Conservation (phyloP, 345 rosid species). For the Populus ilicifolia region DNA sequence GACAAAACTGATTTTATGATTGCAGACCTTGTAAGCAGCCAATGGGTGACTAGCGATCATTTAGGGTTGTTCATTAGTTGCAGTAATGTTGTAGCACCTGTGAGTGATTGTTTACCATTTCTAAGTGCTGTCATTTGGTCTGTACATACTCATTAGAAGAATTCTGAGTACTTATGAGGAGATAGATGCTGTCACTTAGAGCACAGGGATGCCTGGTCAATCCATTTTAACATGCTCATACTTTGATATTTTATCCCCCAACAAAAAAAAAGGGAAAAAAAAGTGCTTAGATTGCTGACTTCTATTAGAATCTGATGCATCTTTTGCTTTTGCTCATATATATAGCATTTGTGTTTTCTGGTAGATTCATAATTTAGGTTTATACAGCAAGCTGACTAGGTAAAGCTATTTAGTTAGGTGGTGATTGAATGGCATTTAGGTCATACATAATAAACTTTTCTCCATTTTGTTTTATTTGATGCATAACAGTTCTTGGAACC, state of each 20-base stretch:
- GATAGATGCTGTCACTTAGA: neutral
- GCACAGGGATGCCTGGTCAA: neutral
- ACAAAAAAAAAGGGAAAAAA: neutral
- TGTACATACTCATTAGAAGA: neutral
- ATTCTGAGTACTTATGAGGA: neutral
- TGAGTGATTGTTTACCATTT: neutral
- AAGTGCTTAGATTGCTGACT: neutral
- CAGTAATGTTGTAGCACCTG: neutral
- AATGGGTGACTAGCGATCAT: neutral
- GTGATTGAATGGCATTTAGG: neutral
- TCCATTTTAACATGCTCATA: neutral
- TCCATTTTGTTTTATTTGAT: neutral
- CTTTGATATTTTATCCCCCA: neutral
- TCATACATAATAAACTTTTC: neutral
- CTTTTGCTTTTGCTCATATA: neutral
- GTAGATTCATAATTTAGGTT: neutral
- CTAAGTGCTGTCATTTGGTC: neutral
- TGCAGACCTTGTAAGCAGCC: neutral
- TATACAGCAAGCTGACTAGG: neutral
- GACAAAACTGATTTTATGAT: neutral
- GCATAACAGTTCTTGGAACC: neutral
- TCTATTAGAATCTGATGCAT: neutral
- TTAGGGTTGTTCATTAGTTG: neutral
- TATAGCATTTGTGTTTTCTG: neutral
- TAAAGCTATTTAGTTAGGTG: neutral